Percentiles rank a stretch among this genome's conserved stretches.
Evolutionary conservation across 495 filamentous ascomycete genomes (phyloP).

Genomic region (Cladorrhinum samala): DNA sequence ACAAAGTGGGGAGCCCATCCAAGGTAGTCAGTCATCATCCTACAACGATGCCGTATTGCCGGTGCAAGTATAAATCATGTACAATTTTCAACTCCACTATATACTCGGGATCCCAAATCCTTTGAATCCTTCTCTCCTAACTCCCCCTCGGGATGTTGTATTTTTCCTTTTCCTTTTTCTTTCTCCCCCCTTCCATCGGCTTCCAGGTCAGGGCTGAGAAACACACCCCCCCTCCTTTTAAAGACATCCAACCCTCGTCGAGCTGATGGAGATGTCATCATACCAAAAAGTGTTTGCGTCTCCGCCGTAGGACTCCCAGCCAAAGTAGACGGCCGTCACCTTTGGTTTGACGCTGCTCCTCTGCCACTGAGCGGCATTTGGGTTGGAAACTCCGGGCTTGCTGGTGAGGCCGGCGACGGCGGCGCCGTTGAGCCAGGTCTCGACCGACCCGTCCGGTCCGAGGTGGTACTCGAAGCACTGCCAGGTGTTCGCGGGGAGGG

Average conservation of each 20-base stretch:
- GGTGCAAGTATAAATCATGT: not conserved
- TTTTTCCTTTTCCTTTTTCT: too few species aligned
- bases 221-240: too few species aligned
- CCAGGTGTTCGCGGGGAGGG: constrained; percentile 44
- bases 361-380: constrained; percentile 47
- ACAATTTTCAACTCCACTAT: not conserved
- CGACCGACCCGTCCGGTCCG: constrained; percentile 46
- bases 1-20: too few species aligned
- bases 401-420: constrained; percentile 44
- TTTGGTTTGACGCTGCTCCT: constrained; percentile 41
- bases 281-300: constrained; percentile 56
- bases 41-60: too few species aligned
- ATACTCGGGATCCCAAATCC: not conserved
- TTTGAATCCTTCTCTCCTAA: too few species aligned
- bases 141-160: too few species aligned
- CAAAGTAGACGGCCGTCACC: constrained; percentile 50
- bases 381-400: constrained; percentile 38
- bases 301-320: constrained; percentile 54
- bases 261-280: constrained; percentile 45
- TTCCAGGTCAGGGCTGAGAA: too few species aligned
- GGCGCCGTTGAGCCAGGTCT: constrained; percentile 51
- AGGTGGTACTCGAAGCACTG: constrained; percentile 55
- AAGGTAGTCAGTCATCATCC: too few species aligned
- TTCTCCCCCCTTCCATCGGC: too few species aligned
- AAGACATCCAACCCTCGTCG: constrained; percentile 42